Conservation (phyloP, 2,329 filamentous ascomycete species). For the Paraphaeosphaeria minitans region DNA sequence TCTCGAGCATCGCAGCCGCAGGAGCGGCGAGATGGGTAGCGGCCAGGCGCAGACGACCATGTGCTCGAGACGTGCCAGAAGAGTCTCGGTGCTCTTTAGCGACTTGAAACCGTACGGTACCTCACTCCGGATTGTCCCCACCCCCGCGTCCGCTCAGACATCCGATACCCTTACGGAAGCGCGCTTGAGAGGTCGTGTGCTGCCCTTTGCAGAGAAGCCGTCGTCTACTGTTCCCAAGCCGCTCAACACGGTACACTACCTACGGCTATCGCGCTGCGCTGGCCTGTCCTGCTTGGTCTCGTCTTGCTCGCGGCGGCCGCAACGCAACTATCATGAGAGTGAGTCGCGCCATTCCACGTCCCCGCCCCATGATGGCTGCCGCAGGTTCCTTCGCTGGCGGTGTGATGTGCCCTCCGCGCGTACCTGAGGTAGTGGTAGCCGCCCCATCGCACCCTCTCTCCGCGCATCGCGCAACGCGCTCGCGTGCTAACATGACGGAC, state of each 20-base stretch:
- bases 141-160: slow-evolving; percentile 31
- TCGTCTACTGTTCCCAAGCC: not conserved
- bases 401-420: slow-evolving; percentile 19
- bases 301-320: slow-evolving; percentile 20
- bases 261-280: slow-evolving; percentile 16
- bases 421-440: slow-evolving; percentile 1
- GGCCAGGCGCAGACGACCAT: slow-evolving; percentile 27
- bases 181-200: slow-evolving; percentile 30
- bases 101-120: slow-evolving; percentile 33
- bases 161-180: slow-evolving; percentile 31
- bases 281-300: slow-evolving; percentile 5
- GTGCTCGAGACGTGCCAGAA: slow-evolving; percentile 19
- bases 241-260: slow-evolving; percentile 8
- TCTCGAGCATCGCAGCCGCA: slow-evolving; percentile 32
- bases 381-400: slow-evolving; percentile 22
- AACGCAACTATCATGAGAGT: slow-evolving; percentile 43
- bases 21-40: slow-evolving; percentile 24
- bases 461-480: slow-evolving; percentile 7
- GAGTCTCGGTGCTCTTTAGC: slow-evolving; percentile 18
- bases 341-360: slow-evolving; percentile 28
- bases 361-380: slow-evolving; percentile 20
- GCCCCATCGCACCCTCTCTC: slow-evolving; percentile 5
- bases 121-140: slow-evolving; percentile 24
- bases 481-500: slow-evolving; percentile 32
- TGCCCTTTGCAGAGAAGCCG: slow-evolving; percentile 21